A percentile compares a stretch with the other conserved stretches of the same genome.
phyloP scores from a whole-genome alignment of 2,329 filamentous ascomycete genomes.

The Claviceps citrina region DNA sequence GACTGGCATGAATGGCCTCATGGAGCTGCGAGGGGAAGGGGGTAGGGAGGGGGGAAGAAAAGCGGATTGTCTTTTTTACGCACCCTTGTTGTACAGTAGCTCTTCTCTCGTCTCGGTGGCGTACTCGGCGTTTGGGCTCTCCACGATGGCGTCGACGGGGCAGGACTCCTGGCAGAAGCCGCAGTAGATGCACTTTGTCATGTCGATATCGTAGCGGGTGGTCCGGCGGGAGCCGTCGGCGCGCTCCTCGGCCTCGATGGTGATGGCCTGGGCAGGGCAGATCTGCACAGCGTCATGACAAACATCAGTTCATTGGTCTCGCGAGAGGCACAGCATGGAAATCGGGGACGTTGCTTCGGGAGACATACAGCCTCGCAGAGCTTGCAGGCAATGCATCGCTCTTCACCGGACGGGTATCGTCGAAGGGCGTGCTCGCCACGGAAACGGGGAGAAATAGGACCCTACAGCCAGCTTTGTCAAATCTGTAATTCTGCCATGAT shows the following conservation, averaged over 20 bases:
- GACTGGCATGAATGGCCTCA: no score
- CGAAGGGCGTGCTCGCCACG: slow-evolving; percentile 93
- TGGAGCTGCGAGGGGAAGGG: no score
- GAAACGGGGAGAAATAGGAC: slow-evolving; percentile 93
- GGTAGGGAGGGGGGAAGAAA: no score
- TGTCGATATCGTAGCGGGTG: slow-evolving; percentile 97
- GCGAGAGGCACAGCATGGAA: not conserved
- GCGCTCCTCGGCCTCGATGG: slow-evolving; percentile 96
- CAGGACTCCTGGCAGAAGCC: slow-evolving; percentile 98
- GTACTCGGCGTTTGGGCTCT: slow-evolving; percentile 48
- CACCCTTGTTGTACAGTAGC: slow-evolving; percentile 85
- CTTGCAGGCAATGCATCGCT: slow-evolving; percentile 99
- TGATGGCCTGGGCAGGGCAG: slow-evolving; percentile 95
- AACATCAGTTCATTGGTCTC: not conserved
- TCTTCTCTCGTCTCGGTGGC: slow-evolving; percentile 66
- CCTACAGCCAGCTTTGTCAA: no score
- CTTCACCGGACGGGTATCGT: slow-evolving; percentile 92
- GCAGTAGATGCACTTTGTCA: slow-evolving; percentile 99
- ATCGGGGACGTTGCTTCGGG: no score
- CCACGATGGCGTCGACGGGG: slow-evolving; percentile 80
- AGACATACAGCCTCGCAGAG: slow-evolving; percentile 70
- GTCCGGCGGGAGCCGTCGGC: slow-evolving; percentile 89
- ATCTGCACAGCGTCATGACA: no score
- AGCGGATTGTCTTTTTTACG: no score
- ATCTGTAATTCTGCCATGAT: no score